phyloP scores from a whole-genome alignment of 2,329 filamentous ascomycete species.

The Sordariomycetes sp. region DNA sequence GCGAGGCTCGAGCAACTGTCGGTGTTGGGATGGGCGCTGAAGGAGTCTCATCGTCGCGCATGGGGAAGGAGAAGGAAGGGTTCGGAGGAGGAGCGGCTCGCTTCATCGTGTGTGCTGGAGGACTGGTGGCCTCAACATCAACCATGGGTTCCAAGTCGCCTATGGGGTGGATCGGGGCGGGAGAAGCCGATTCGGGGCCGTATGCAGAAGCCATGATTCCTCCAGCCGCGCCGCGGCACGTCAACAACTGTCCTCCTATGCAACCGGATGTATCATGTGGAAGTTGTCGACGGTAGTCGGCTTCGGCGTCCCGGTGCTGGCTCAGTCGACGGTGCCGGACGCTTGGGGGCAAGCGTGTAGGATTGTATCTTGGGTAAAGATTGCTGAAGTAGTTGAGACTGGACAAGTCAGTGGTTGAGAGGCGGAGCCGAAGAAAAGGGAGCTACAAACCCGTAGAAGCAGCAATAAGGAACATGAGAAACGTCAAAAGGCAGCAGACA shows the following conservation, averaged over 20 bases:
- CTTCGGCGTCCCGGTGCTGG: too few relatives aligned
- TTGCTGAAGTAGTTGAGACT: background rate
- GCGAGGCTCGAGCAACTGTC: conserved; percentile 37
- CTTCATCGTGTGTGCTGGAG: conserved; percentile 6
- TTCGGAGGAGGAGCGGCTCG: conserved; percentile 40
- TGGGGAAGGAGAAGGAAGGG: conserved; percentile 57
- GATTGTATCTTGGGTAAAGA: too few relatives aligned
- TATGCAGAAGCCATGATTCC: conserved; percentile 32
- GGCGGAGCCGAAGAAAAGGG: conserved; percentile 2
- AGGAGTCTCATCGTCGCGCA: too few relatives aligned
- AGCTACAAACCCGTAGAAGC: conserved; percentile 6
- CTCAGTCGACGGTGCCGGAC: background rate
- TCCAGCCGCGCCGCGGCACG: conserved; percentile 40
- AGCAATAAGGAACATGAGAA: conserved; percentile 9
- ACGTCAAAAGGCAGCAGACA: conserved; percentile 16
- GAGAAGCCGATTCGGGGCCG: conserved; percentile 23
- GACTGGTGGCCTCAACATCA: conserved; percentile 8
- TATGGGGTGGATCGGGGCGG: conserved; percentile 14
- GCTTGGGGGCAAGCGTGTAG: background rate
- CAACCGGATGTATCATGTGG: conserved; percentile 28
- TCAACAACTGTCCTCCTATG: conserved; percentile 31
- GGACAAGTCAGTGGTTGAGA: conserved; percentile 5
- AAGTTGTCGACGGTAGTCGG: conserved; percentile 3
- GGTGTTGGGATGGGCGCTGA: too few relatives aligned
- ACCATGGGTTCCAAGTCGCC: conserved; percentile 14